Evolutionary conservation across 2,329 filamentous ascomycete species (phyloP).

Genomic region (Sarocladium oryzae): DNA sequence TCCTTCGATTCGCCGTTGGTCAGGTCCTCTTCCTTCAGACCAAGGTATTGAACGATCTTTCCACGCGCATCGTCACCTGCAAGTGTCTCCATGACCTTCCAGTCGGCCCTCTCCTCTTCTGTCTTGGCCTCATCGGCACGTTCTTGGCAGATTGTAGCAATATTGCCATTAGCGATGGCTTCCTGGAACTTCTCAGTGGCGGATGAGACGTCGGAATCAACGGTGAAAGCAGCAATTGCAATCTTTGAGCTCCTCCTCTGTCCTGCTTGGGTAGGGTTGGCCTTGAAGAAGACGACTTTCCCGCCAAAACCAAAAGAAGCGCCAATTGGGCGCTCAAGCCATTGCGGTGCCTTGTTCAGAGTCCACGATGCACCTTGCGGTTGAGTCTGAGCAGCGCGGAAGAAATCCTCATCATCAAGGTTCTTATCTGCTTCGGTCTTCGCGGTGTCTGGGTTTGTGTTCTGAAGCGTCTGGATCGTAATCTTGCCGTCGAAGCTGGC

Average conservation of each 20-base stretch:
- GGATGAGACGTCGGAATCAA: constrained; percentile 77
- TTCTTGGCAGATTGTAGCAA: constrained; percentile 71
- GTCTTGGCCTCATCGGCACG: constrained; percentile 69
- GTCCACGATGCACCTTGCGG: constrained; percentile 88
- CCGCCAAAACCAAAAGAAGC: constrained; percentile 95
- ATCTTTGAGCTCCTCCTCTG: constrained; percentile 69
- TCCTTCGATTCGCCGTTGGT: constrained; percentile 40
- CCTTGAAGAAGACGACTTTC: constrained; percentile 72
- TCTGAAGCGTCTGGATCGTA: constrained; percentile 86
- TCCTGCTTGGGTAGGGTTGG: constrained; percentile 50
- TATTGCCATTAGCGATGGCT: constrained; percentile 69
- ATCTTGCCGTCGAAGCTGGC: constrained; percentile 98
- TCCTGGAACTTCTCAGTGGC: constrained; percentile 84
- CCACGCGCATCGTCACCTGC: constrained; percentile 79
- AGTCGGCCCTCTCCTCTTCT: constrained; percentile 92
- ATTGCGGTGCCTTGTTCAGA: constrained; percentile 77
- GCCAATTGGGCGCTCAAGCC: constrained; percentile 79
- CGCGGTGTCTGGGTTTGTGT: constrained; percentile 73
- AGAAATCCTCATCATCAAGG: constrained; percentile 91
- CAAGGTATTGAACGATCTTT: constrained; percentile 81
- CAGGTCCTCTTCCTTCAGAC: constrained; percentile 63
- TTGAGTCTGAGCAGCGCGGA: constrained; percentile 85
- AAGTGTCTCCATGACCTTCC: constrained; percentile 87
- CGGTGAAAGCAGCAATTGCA: constrained; percentile 78
- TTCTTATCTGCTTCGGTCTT: constrained; percentile 61